phyloP scores from a whole-genome alignment of 139 green algal species.

The Desmodesmus armatus region DNA sequence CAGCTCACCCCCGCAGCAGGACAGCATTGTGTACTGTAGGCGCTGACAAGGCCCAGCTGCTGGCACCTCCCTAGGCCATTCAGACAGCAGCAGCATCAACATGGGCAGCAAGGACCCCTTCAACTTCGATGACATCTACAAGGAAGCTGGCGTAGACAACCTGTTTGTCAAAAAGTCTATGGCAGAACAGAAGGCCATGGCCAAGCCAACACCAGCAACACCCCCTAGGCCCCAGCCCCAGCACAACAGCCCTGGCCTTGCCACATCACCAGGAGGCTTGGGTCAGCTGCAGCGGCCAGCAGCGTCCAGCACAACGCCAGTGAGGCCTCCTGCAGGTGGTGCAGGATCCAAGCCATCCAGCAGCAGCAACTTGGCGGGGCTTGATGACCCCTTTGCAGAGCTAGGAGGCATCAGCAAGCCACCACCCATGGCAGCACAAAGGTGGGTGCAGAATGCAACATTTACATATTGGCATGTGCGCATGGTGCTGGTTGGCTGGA shows the following conservation, averaged over 20 bases:
- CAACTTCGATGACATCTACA: constrained; percentile 58
- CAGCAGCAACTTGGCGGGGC: background rate
- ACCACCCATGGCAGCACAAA: constrained; percentile 25
- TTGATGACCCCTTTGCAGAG: constrained; percentile 37
- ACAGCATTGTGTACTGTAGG: too few relatives aligned
- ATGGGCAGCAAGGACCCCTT: constrained; percentile 52
- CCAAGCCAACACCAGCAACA: constrained; percentile 9
- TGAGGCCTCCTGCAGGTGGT: background rate
- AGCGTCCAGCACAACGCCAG: background rate
- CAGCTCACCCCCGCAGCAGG: too few relatives aligned
- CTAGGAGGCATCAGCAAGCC: constrained; percentile 34
- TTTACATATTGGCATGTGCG: too few relatives aligned
- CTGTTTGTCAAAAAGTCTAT: constrained; percentile 57
- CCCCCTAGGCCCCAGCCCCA: constrained; percentile 1
- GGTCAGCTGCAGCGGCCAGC: background rate
- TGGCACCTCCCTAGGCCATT: too few relatives aligned
- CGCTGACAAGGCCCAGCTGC: too few relatives aligned
- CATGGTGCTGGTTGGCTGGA: background rate
- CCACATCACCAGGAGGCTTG: background rate
- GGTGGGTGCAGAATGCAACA: background rate
- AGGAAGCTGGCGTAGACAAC: constrained; percentile 50
- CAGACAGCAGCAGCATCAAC: background rate
- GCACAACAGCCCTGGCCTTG: background rate
- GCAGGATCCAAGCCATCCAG: constrained; percentile 17
- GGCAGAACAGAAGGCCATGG: constrained; percentile 51